phyloP scores from a whole-genome alignment of 2,329 filamentous ascomycete species.

The Nothophaeocryptopus gaeumannii region DNA sequence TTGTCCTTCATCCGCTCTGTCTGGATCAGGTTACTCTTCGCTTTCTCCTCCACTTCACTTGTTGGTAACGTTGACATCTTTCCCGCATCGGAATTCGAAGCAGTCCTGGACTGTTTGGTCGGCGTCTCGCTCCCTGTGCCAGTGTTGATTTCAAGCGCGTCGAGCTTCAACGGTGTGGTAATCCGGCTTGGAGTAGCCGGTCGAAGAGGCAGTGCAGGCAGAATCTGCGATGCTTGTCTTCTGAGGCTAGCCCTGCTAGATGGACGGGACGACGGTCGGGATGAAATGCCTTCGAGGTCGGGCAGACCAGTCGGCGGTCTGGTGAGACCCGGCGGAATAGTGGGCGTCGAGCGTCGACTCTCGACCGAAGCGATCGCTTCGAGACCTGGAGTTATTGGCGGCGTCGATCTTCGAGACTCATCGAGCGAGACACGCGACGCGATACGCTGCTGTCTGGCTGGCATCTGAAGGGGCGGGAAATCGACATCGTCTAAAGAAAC shows the following conservation, averaged over 20 bases:
- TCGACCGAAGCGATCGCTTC: slow-evolving; percentile 34
- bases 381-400: slow-evolving; percentile 38
- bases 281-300: slow-evolving; percentile 26
- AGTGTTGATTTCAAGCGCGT: slow-evolving; percentile 20
- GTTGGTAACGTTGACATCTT: slow-evolving; percentile 11
- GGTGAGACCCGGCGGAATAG: slow-evolving; percentile 46
- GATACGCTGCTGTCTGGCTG: slow-evolving; percentile 27
- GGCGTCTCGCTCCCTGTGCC: slow-evolving; percentile 19
- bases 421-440: slow-evolving; percentile 26
- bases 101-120: slow-evolving; percentile 18
- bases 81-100: slow-evolving; percentile 16
- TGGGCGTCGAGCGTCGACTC: slow-evolving; percentile 43
- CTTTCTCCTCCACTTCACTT: neutral
- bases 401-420: slow-evolving; percentile 34
- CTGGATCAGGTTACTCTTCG: neutral
- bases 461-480: slow-evolving; percentile 26
- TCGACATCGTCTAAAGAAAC: slow-evolving; percentile 29
- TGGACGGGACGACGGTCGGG: slow-evolving; percentile 31
- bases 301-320: slow-evolving; percentile 25
- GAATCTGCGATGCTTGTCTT: slow-evolving; percentile 32
- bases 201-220: slow-evolving; percentile 41
- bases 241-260: slow-evolving; percentile 37
- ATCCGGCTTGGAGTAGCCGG: slow-evolving; percentile 37
- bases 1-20: no score
- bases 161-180: slow-evolving; percentile 31